Evolutionary conservation across 345 rosid species (phyloP).

Genomic region (Linum lewisii): DNA sequence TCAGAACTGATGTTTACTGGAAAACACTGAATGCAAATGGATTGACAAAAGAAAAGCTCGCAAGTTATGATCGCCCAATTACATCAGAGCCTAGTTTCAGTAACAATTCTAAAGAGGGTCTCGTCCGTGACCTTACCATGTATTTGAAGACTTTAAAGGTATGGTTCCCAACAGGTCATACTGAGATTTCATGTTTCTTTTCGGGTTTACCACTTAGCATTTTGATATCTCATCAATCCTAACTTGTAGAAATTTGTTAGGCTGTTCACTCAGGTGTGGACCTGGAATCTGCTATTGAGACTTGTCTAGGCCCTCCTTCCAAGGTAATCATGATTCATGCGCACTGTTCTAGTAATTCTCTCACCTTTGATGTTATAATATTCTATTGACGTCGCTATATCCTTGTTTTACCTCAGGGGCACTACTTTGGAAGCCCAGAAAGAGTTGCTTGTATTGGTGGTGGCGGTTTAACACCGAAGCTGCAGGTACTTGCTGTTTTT

Average conservation of each 20-base stretch:
- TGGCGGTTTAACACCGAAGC: conserved; percentile 19
- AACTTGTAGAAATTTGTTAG: conserved; percentile 11
- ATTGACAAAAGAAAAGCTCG: conserved; percentile 32
- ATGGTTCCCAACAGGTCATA: neutral
- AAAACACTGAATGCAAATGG: conserved; percentile 26
- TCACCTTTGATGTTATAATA: neutral
- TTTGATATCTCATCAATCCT: neutral
- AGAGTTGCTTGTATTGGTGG: conserved; percentile 2
- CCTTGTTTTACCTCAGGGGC: conserved; percentile 17
- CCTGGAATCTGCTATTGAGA: conserved; percentile 34
- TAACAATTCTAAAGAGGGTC: conserved; percentile 26
- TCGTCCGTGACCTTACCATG: conserved; percentile 30
- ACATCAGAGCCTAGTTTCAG: conserved; percentile 33
- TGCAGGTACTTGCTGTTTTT: conserved; percentile 16
- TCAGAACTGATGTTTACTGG: conserved; percentile 32
- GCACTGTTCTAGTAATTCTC: conserved; percentile 1
- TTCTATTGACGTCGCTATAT: neutral
- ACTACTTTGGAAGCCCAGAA: conserved; percentile 6
- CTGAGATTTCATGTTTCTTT: neutral
- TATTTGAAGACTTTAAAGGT: conserved; percentile 38
- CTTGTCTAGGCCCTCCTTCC: conserved; percentile 22
- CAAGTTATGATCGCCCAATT: conserved; percentile 38
- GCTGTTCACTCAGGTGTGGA: conserved; percentile 39
- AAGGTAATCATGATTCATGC: conserved; percentile 20
- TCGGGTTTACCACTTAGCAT: no score